Base-by-base conservation (phyloP, 1,284 basidiomycete genomes). In the Tilletiopsis washingtonensis region DNA sequence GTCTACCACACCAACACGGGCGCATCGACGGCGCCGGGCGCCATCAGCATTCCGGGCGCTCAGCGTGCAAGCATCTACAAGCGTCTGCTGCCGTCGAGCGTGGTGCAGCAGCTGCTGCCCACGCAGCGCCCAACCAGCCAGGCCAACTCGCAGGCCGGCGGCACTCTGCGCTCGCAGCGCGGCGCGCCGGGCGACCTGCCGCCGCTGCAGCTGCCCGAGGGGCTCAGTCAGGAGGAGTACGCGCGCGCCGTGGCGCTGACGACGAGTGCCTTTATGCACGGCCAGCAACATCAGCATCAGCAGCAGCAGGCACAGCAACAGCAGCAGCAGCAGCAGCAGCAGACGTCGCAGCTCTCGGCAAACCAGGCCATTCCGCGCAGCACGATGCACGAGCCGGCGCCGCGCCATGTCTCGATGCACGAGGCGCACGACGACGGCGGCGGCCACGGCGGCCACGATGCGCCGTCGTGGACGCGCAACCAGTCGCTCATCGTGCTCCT, bases 361-460 rank as follows among this genome's bases (percentile, higher is more conserved):
- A 54, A 61, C 9, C 53, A 55, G 39, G 51, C 51, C 21, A 43
- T 53, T 12, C 51, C 51, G 4, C 48, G 48, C 19, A 17, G 38
- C 9, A 25, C 20, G 1, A 4, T 19, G n/a, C n/a, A n/a, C 7
- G 27, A 26, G 15, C 25, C 51, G 15, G 21, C 39, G 12, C 55
- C 58, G 21, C 54, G 61, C 24, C 54, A 62, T 11, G n/a, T 40
- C 15, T 63, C 62, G n/a, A 54, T 58, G 53, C 17, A 46, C 9
- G 24, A 32, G 15, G 27, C 40, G 3, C 49, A 20, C 14, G 50
- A 45, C 1, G 64, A 58, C 20, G 80, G 73, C 36, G 78, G 78
- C 20, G 84, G 79, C 9, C 82, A 85, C 70, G 83, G 83, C 23
- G 91, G 88, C 0, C 94, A 99, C 69, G 93, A 98, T 65, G 91